Evolutionary conservation across 1,139 yeast genomes (phyloP), one percentile per base, ranked within the genome.

Genomic region (Zhuliangozyma parablackwelliae): DNA sequence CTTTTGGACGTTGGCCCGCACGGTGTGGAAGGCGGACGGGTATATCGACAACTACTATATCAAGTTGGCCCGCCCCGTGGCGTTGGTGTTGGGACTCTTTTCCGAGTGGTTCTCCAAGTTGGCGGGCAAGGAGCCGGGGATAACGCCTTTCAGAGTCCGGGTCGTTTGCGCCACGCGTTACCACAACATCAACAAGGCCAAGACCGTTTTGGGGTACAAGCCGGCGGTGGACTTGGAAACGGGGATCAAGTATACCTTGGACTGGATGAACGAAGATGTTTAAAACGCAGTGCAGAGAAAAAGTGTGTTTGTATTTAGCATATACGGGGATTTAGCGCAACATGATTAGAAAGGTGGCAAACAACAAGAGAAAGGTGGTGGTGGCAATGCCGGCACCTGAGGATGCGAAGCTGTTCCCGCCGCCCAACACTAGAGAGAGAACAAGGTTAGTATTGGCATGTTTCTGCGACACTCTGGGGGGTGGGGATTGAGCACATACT

Each of bases 21-120:
- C 96, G 2, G 95, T 92, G 20, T 92, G 97, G 97, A 90, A 90
- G 54, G 92, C 92, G 23, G 96, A 89, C 61, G 97, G 97, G 1
- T 83, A 82, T 54, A 73, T 85, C 37, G 94, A 85, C 46, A 72
- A 73, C 21, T 71, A 65, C 39, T 82, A 81, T 47, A 78, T 88
- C 49, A 89, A 80, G 10, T 73, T 94, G 44, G 74, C 74, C 32
- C 77, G 83, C 50, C 78, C 83, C 0, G 63, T 88, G 11, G 98
- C 96, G 1, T 72, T 90, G 42, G 71, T 70, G 3, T 80, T 85
- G 34, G 97, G 97, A 7, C 84, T 86, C 51, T 59, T 88, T 33
- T 80, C 95, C 24, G 87, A 86, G 51, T 77, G 79, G 54, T 75
- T 82, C 42, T 77, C 92, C 10, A 80, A 77, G 38, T 49, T 89